Evolutionary conservation across 495 filamentous ascomycete species (phyloP).

Genomic region (Hapsidospora chrysogenum): DNA sequence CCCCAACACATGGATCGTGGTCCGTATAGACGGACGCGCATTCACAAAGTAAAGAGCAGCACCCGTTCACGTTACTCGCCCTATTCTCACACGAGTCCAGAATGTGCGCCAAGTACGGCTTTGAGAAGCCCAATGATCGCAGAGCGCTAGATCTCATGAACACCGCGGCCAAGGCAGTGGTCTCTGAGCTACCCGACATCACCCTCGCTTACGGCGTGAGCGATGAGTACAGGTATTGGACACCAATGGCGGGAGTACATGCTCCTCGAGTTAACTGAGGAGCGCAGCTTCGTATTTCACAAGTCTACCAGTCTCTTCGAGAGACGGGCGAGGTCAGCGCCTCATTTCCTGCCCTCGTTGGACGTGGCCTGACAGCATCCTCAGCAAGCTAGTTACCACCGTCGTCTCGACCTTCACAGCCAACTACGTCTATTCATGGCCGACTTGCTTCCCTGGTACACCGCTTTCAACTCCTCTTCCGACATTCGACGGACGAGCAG

Average conservation of each 20-base stretch:
- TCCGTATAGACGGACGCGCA: slow-evolving; percentile 80
- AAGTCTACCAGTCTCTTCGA: slow-evolving; percentile 71
- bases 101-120: slow-evolving; percentile 65
- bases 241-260: too few relatives aligned
- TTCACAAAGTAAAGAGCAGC: slow-evolving; percentile 62
- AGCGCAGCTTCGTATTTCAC: slow-evolving; percentile 67
- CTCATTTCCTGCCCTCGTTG: slow-evolving; percentile 4
- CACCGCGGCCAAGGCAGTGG: slow-evolving; percentile 62
- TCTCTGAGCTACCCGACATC: slow-evolving; percentile 74
- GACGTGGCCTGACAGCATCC: too few relatives aligned
- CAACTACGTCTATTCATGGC: slow-evolving; percentile 73
- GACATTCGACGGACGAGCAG: slow-evolving; percentile 81
- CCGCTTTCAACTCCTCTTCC: slow-evolving; percentile 62
- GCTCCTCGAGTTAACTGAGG: too few relatives aligned
- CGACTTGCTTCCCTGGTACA: slow-evolving; percentile 48
- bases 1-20: slow-evolving; percentile 83
- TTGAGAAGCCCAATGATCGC: slow-evolving; percentile 82
- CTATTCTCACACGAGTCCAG: slow-evolving; percentile 18
- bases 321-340: slow-evolving; percentile 52
- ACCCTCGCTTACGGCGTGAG: slow-evolving; percentile 80
- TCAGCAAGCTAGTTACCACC: slow-evolving; percentile 75
- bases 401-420: slow-evolving; percentile 88
- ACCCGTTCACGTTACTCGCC: neutral
- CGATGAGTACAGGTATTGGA: slow-evolving; percentile 76
- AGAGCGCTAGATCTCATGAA: slow-evolving; percentile 90